Base-by-base conservation (phyloP, 257 asterid species). In the Ocimum tenuiflorum region DNA sequence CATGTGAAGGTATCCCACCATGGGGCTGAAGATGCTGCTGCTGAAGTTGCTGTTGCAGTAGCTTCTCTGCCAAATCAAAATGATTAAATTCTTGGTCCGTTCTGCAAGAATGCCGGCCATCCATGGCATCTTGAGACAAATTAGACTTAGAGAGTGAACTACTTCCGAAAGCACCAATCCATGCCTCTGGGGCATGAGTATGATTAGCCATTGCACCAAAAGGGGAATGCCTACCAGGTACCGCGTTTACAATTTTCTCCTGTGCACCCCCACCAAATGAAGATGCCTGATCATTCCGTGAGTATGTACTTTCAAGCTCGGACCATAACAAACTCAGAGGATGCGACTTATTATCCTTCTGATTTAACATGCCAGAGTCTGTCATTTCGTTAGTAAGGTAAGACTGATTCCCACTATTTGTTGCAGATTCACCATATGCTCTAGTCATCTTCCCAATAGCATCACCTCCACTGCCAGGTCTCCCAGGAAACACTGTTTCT, bases 271-370 rank as follows among this genome's bases (percentile, higher is more conserved):
- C 80, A 27, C 69, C 72, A 17, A 76, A 75, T 45, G 88, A 65
- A 65, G 59, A 55, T 10, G 73, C 56, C 68, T 68, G 87, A 24
- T 82, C 86, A 75, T 76, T 89, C 78, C 88, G 82, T 10, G 83
- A 39, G 67, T 72, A 75, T 46, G 87, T 77, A 74, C 88, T 84
- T 63, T 91, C 98, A 31, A 91, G 91, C 81, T 91, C 98, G 52
- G 98, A 91, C 98, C 96, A 89, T 45, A 84, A 67, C 78, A 91
- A 69, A 60, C 92, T 88, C 69, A 89, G 78, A 46, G 96, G 95
- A 67, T 89, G 90, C 84, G 81, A 53, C 75, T 77, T 83, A 65
- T 65, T 75, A 41, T 82, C 87, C 36, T 75, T 78, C 63, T 82
- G 83, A 70, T 46, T 79, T 43, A 79, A 46, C 64, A 78, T 10